Evolutionary conservation across 139 green algal genomes (phyloP), one percentile per base, ranked within the genome.

Genomic region (Zygnema circumcarinatum): DNA sequence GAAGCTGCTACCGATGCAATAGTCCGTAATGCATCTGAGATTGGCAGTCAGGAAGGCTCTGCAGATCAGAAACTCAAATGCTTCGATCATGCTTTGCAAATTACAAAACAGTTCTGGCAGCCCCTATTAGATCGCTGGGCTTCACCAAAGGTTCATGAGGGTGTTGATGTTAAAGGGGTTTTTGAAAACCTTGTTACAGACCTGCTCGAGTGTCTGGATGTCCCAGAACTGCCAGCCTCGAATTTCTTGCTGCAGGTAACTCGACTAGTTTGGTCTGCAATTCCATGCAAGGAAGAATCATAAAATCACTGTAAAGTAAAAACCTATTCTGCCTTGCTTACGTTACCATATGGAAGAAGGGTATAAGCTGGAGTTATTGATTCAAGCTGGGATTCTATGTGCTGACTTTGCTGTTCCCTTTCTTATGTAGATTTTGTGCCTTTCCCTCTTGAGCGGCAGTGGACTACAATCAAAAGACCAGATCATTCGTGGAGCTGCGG

Each of bases 121-220:
- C 2, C n/a, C 7, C 3, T 83, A 2, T 36, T 83, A 40, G 36
- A 83, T 47, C 75, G n/a, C 47, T 83, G 75, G 33, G 33, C 39
- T 83, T 33, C 7, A 21, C 36, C 38, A 7, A 38, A 40, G 32
- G 75, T 16, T 83, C 75, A 2, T 32, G 75, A 83, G 11, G 75
- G 36, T 35, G 33, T 83, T 83, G 75, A 83, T 33, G 20, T 52
- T 33, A 83, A 83, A 83, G 32, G 39, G 21, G 3, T 83, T 83
- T 47, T 83, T 16, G 75, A 83, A 25, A 83, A 83, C 53, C 75
- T 83, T 52, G 32, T 39, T 33, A 83, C 3, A 33, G 75, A 83
- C 75, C 38, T 83, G 21, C 20, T 83, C 3, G 38, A 39, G 69
- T 53, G 35, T 53, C 69, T 78, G 3, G 35, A 78, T 78, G 69